phyloP scores from a whole-genome alignment of 2,329 filamentous ascomycete genomes.

The Graphilbum sp. region DNA sequence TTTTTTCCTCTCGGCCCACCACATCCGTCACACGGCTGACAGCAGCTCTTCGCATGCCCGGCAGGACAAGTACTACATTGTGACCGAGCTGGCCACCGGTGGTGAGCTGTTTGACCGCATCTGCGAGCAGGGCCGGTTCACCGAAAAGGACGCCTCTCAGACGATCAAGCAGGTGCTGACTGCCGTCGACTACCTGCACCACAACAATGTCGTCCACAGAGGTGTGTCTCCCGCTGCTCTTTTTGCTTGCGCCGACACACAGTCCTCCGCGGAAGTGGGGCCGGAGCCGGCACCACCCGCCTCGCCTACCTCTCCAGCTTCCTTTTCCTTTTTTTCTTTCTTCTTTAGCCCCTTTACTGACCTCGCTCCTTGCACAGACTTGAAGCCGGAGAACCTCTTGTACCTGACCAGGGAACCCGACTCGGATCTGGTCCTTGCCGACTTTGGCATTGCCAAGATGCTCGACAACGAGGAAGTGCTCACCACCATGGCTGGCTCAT shows the following conservation, averaged over 20 bases:
- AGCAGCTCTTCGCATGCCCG: background rate
- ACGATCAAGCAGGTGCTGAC: slow-evolving; percentile 89
- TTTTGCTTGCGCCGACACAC: too few species aligned
- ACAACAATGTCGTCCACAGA: slow-evolving; percentile 90
- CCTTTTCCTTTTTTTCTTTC: background rate
- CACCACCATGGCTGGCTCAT: slow-evolving; percentile 96
- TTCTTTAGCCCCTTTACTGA: background rate
- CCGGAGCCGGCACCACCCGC: too few species aligned
- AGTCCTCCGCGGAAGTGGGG: too few species aligned
- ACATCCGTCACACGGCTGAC: background rate
- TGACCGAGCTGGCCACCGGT: slow-evolving; percentile 88
- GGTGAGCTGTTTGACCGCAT: slow-evolving; percentile 97
- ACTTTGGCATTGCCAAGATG: slow-evolving; percentile 98
- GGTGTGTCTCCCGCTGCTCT: too few species aligned
- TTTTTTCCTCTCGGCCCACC: too few species aligned
- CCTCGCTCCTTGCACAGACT: slow-evolving; percentile 37
- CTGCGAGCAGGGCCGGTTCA: slow-evolving; percentile 95
- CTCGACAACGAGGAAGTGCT: slow-evolving; percentile 81
- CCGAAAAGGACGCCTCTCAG: slow-evolving; percentile 91
- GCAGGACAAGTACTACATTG: slow-evolving; percentile 98
- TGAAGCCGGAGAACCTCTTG: slow-evolving; percentile 94
- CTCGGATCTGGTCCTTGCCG: slow-evolving; percentile 81
- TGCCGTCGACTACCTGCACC: slow-evolving; percentile 86
- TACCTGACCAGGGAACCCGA: slow-evolving; percentile 66
- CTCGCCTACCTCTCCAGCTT: too few species aligned